phyloP scores from a whole-genome alignment of 495 filamentous ascomycete species.

The Daldinia bambusicola region DNA sequence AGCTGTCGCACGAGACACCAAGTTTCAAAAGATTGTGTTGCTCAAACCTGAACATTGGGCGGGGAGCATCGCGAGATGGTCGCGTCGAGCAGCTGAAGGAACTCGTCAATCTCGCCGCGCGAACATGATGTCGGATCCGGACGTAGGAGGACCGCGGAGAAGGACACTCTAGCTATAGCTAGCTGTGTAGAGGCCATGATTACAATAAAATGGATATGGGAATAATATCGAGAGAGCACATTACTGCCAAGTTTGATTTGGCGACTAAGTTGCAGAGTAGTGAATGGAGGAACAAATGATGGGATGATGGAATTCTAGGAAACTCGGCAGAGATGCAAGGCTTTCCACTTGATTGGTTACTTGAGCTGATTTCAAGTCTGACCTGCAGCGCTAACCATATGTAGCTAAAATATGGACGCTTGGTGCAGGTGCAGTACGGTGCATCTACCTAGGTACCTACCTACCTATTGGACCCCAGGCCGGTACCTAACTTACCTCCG shows the following conservation, averaged over 20 bases:
- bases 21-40: slow-evolving; percentile 63
- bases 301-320: slow-evolving; percentile 13
- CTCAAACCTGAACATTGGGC: slow-evolving; percentile 95
- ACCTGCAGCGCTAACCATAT: slow-evolving; percentile 12
- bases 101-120: slow-evolving; percentile 75
- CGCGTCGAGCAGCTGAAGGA: slow-evolving; percentile 74
- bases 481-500: too few species aligned
- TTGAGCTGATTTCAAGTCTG: background rate
- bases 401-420: background rate
- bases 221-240: slow-evolving; percentile 10
- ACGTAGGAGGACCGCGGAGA: slow-evolving; percentile 77
- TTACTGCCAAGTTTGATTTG: slow-evolving; percentile 21
- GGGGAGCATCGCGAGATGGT: slow-evolving; percentile 79
- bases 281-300: slow-evolving; percentile 9
- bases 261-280: background rate
- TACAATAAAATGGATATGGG: background rate
- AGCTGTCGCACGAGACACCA: slow-evolving; percentile 64
- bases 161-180: slow-evolving; percentile 82
- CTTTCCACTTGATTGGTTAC: slow-evolving; percentile 30
- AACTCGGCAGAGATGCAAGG: slow-evolving; percentile 18
- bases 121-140: slow-evolving; percentile 77
- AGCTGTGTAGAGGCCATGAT: slow-evolving; percentile 78
- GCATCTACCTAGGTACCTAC: background rate
- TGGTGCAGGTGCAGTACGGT: background rate
- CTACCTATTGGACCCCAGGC: too few species aligned